Evolutionary conservation across 1,139 yeast genomes (phyloP).

Genomic region (Debaryomycetaceae sp.): DNA sequence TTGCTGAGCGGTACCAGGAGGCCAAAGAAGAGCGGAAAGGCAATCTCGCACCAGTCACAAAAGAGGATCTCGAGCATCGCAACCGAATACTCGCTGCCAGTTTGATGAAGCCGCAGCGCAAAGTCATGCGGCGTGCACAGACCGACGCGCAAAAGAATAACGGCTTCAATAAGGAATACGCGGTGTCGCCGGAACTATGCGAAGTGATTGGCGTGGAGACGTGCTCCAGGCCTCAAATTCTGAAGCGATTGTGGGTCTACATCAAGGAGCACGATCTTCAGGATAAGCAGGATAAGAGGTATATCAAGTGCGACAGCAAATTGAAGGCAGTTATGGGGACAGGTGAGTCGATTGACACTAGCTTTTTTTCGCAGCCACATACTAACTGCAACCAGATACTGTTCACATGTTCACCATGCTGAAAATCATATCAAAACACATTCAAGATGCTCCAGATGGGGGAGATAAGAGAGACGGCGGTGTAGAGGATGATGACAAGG

Average conservation of each 20-base stretch:
- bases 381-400: constrained; percentile 22
- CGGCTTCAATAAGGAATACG: constrained; percentile 27
- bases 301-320: constrained; percentile 57
- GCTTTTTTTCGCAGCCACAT: not conserved
- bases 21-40: constrained; percentile 27
- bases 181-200: constrained; percentile 41
- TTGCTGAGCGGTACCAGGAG: constrained; percentile 47
- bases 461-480: not conserved
- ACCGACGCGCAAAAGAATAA: constrained; percentile 9
- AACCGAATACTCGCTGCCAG: constrained; percentile 39
- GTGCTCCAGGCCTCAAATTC: constrained; percentile 60
- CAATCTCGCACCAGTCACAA: constrained; percentile 18
- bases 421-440: constrained; percentile 44
- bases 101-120: constrained; percentile 20
- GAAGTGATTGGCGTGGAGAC: constrained; percentile 28
- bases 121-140: too few relatives aligned
- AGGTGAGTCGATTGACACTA: constrained; percentile 14
- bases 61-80: constrained; percentile 23
- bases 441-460: too few relatives aligned
- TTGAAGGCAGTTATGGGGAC: constrained; percentile 48
- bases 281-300: constrained; percentile 57
- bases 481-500: not conserved
- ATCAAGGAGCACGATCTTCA: constrained; percentile 57
- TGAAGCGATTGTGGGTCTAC: constrained; percentile 63
- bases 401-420: constrained; percentile 63